These are phyloP conservation scores for Ophiostoma australiae DNA, from an alignment of 2,329 filamentous ascomycete genomes.

Conservation along the genomic window DNA sequence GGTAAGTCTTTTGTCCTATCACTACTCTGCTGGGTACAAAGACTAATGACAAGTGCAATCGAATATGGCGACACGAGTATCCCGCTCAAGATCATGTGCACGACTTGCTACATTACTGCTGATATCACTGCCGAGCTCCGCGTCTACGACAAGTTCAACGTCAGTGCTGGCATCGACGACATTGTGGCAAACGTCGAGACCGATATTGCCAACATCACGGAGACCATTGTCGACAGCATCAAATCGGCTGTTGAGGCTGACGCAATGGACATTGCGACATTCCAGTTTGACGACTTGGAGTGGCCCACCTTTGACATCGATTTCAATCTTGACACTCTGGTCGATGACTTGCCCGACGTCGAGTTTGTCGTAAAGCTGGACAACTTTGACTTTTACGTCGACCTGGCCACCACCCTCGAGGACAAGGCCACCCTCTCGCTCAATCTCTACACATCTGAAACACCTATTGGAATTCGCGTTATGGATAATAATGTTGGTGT, in stretches of 20 bases:
- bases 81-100: slow-evolving; percentile 16
- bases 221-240: slow-evolving; percentile 10
- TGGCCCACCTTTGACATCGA: slow-evolving; percentile 34
- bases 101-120: slow-evolving; percentile 23
- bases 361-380: slow-evolving; percentile 46
- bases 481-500: background rate
- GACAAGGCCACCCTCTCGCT: slow-evolving; percentile 29
- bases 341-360: slow-evolving; percentile 39
- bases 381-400: slow-evolving; percentile 46
- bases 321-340: slow-evolving; percentile 41
- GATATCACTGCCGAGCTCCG: slow-evolving; percentile 17
- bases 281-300: slow-evolving; percentile 19
- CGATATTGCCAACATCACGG: slow-evolving; percentile 21
- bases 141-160: background rate
- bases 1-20: background rate
- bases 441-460: background rate
- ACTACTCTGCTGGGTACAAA: background rate
- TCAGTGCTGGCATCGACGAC: slow-evolving; percentile 15
- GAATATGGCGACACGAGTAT: background rate
- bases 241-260: slow-evolving; percentile 35
- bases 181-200: slow-evolving; percentile 10
- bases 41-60: background rate
- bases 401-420: slow-evolving; percentile 45
- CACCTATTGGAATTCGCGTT: background rate
- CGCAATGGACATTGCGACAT: slow-evolving; percentile 32